Evolutionary conservation across 1,139 yeast species (phyloP), one percentile per base, ranked within the genome.

Genomic region (Suhomyces ambrosiae): DNA sequence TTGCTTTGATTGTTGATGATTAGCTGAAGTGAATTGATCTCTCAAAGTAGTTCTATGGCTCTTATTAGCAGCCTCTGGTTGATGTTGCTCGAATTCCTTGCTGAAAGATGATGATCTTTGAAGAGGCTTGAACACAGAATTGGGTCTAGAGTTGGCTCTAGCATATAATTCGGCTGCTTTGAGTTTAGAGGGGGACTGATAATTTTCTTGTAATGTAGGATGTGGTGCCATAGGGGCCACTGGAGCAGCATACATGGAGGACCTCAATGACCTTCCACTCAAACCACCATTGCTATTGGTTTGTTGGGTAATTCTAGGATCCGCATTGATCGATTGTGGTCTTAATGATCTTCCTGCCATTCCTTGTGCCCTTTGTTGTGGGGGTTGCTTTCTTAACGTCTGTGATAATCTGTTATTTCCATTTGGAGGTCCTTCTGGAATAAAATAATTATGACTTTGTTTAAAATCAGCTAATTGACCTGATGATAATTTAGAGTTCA

Each of bases 401-500:
- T 58, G 61, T 3, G 71, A 63, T 50, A 64, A 49, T 36, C 70
- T 52, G 37, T 59, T 64, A 9, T 27, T 37, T 6, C 36, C 40
- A 28, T 39, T 32, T 19, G 39, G 41, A 23, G 40, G 43, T 10
- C 33, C 31, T 2, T 35, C 38, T 8, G 23, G 27, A 12, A 30
- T 26, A 7, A 30, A 18, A 16, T 24, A 29, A 11, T 23, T 34
- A 26, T 18, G 24, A n/a, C 10, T 32, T 23, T 34, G 28, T 18
- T 27, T 44, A 5, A 47, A 39, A 11, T 59, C 66, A 18, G 44
- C 48, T 45, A 68, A 56, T 33, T 65, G 65, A 3, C 69, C 58
- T 0, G 75, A 54, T 5, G 81, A 70, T 32, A 79, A 56, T 55
- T 79, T 76, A 1, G 89, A 83, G 57, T 84, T 84, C 40, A 82